Conservation (phyloP, 2,329 filamentous ascomycete species). For the Trichoderma polysporum region DNA sequence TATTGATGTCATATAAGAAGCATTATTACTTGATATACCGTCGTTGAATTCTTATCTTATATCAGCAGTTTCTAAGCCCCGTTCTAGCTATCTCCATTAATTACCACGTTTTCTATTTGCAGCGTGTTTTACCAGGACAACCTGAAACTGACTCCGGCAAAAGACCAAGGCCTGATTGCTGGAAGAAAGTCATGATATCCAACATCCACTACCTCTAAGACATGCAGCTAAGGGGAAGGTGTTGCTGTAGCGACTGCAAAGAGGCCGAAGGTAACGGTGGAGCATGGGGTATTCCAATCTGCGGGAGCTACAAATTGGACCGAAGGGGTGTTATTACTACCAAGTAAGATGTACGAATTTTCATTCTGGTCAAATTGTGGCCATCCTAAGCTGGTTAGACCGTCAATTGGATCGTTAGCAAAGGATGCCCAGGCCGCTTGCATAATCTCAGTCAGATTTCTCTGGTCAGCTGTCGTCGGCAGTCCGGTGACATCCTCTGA, state of each 20-base stretch:
- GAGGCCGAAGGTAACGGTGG: background rate
- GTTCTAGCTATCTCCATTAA: no score
- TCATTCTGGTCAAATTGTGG: conserved; percentile 24
- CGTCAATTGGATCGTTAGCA: conserved; percentile 36
- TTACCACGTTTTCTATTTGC: no score
- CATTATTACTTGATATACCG: no score
- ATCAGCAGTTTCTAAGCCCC: no score
- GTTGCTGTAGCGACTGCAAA: background rate
- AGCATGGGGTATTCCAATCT: background rate
- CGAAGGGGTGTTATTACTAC: background rate
- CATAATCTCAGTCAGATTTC: conserved; percentile 36
- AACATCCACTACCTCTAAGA: background rate
- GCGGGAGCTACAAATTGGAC: background rate
- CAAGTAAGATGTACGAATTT: conserved; percentile 23
- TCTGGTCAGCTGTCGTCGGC: conserved; percentile 31
- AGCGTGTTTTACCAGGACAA: no score
- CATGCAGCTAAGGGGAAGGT: background rate
- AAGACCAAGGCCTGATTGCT: no score
- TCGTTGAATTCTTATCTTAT: no score
- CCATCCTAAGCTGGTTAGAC: conserved; percentile 31
- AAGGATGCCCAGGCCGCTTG: conserved; percentile 44
- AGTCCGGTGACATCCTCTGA: conserved; percentile 41
- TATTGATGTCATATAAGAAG: no score
- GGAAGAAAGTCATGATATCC: no score
- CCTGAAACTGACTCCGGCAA: no score